A percentile compares a stretch with the other conserved stretches of the same genome.
Conservation (phyloP, 169 alveolate species). For the Theileria luwenshuni region DNA sequence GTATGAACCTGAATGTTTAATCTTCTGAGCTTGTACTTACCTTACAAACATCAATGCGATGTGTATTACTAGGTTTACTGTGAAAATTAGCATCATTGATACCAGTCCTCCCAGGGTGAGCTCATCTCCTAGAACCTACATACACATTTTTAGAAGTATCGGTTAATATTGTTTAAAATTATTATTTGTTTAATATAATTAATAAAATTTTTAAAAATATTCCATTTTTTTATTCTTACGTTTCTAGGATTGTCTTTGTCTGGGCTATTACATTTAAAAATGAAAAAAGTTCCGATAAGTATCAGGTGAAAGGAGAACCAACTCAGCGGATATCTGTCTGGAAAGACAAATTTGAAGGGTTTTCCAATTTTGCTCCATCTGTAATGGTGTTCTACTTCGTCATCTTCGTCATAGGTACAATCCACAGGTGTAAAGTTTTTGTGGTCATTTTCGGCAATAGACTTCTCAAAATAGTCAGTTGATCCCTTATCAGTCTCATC, state of each 20-base stretch:
- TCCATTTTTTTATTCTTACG: neutral
- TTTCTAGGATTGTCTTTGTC: neutral
- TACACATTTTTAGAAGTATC: conserved; percentile 15
- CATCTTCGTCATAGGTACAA: conserved; percentile 24
- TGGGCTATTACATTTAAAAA: conserved; percentile 44
- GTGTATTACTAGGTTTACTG: conserved; percentile 32
- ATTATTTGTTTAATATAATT: too few species aligned
- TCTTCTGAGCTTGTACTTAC: conserved; percentile 17
- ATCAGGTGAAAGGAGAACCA: conserved; percentile 50
- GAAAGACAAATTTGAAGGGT: conserved; percentile 29
- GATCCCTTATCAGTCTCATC: conserved; percentile 7
- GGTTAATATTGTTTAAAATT: too few species aligned
- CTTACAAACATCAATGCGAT: conserved; percentile 48
- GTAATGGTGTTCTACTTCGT: neutral
- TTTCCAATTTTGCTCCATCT: conserved; percentile 1
- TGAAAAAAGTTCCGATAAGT: conserved; percentile 33
- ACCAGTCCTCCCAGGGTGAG: conserved; percentile 27
- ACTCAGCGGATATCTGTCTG: conserved; percentile 44
- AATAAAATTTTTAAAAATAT: too few species aligned
- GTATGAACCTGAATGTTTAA: conserved; percentile 16
- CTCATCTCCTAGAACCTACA: conserved; percentile 25
- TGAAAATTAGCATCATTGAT: conserved; percentile 38
- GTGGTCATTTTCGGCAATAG: conserved; percentile 28
- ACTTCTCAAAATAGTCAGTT: conserved; percentile 16
- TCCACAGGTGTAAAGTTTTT: conserved; percentile 24